Conservation (phyloP, 768 basidiomycete species). For the Tricholoma saponaceum region DNA sequence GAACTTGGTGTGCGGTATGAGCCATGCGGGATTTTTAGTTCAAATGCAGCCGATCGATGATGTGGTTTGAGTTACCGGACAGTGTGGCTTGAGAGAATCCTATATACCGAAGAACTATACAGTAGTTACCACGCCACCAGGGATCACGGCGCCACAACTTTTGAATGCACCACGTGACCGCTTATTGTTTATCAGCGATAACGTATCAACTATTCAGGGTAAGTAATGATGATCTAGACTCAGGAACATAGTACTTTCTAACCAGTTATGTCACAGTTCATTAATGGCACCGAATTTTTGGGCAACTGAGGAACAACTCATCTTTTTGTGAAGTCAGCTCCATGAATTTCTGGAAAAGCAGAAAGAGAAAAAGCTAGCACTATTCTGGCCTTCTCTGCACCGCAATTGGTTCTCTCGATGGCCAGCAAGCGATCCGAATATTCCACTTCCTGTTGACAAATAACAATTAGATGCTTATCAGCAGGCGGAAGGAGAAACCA, state of each 20-base stretch:
- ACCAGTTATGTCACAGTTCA: not conserved
- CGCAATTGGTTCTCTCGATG: not conserved
- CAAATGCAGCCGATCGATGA: not conserved
- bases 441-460: not conserved
- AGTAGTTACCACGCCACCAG: not conserved
- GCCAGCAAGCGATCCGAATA: not conserved
- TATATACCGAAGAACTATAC: slow-evolving; percentile 1
- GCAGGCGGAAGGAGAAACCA: not conserved
- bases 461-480: not conserved
- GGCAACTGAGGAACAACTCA: not conserved
- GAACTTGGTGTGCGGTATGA: not conserved
- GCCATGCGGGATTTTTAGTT: not conserved
- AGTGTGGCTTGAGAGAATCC: not conserved
- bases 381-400: not conserved
- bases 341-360: not conserved
- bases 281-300: not conserved
- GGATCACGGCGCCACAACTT: not conserved
- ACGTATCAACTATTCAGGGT: not conserved
- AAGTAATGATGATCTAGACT: not conserved
- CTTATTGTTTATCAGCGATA: not conserved
- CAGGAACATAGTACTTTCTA: no score
- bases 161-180: not conserved
- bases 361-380: not conserved
- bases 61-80: not conserved
- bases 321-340: not conserved